These are phyloP conservation scores for Colletotrichum orchidophilum DNA, from an alignment of 2,329 filamentous ascomycete species.

Conservation along the genomic window DNA sequence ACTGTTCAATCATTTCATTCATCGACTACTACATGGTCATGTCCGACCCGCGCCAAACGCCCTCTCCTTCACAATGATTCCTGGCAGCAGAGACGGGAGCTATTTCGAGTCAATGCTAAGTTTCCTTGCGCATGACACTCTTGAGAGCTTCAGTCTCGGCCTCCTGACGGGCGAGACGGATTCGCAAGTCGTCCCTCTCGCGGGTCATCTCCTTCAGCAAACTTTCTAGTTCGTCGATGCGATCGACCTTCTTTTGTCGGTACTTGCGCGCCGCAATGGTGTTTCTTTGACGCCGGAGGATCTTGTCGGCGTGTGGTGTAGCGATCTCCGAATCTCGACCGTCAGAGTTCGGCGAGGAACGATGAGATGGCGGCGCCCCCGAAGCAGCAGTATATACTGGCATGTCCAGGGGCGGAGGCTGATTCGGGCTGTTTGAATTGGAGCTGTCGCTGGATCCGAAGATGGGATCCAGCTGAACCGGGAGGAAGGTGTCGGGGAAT, in stretches of 20 bases:
- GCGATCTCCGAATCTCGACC: not conserved
- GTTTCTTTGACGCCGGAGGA: conserved; percentile 71
- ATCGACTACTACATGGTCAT: not conserved
- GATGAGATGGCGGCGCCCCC: conserved; percentile 3
- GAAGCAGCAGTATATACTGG: conserved; percentile 9
- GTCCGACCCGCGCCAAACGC: not conserved
- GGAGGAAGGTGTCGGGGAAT: conserved; percentile 10
- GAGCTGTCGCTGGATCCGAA: conserved; percentile 23
- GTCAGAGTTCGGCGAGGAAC: conserved; percentile 20
- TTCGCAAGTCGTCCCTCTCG: conserved; percentile 70
- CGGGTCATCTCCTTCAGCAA: conserved; percentile 66
- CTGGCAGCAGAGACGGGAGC: not conserved
- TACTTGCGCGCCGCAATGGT: conserved; percentile 78
- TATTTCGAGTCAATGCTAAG: not conserved
- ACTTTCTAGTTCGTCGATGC: conserved; percentile 68
- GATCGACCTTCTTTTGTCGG: conserved; percentile 75
- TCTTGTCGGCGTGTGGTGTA: conserved; percentile 36
- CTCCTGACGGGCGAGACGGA: conserved; percentile 71
- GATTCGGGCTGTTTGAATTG: conserved; percentile 29
- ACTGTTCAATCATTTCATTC: conserved; percentile 11
- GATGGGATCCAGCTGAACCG: conserved; percentile 10
- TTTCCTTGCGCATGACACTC: conserved; percentile 51
- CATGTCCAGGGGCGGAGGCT: conserved; percentile 25
- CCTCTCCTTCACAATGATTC: not conserved
- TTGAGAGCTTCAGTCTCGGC: conserved; percentile 71